Conservation (phyloP, 495 filamentous ascomycete genomes). For the Tricharina praecox region DNA sequence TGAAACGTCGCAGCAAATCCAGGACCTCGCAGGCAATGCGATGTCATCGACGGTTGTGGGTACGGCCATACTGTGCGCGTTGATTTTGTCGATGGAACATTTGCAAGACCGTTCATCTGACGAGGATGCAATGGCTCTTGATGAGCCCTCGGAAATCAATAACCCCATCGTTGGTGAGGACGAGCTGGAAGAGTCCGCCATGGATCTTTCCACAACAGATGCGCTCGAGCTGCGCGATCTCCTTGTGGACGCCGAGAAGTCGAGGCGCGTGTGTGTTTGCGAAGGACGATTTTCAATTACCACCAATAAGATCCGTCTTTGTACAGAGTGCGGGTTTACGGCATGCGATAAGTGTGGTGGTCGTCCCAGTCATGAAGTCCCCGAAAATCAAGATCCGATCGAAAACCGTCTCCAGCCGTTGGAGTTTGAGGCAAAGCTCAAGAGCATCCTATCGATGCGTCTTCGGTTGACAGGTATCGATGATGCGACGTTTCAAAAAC, state of each 20-base stretch:
- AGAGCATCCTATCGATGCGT: conserved; percentile 33
- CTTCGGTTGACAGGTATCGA: conserved; percentile 30
- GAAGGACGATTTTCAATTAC: conserved; percentile 35
- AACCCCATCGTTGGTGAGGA: conserved; percentile 16
- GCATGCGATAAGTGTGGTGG: conserved; percentile 39
- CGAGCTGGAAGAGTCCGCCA: conserved; percentile 10
- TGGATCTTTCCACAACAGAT: conserved; percentile 12
- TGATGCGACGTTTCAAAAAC: conserved; percentile 19
- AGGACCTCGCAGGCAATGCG: conserved; percentile 67
- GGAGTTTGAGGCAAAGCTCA: conserved; percentile 34
- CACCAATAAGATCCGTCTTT: conserved; percentile 31
- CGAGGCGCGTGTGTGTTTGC: conserved; percentile 39
- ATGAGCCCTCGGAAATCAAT: conserved; percentile 10
- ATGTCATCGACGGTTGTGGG: conserved; percentile 67
- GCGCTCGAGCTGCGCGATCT: conserved; percentile 28
- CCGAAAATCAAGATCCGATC: neutral
- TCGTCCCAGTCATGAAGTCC: conserved; percentile 37
- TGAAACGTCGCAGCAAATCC: conserved; percentile 47
- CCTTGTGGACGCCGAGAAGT: conserved; percentile 27
- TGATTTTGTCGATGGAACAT: conserved; percentile 29
- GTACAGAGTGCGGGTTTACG: conserved; percentile 39
- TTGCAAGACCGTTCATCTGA: neutral
- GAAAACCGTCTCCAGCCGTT: conserved; percentile 29
- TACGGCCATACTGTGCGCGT: conserved; percentile 38
- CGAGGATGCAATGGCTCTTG: conserved; percentile 21